Evolutionary conservation across 352 stramenopile genomes (phyloP), one percentile per base, ranked within the genome.

Genomic region (Phytophthora constricta): DNA sequence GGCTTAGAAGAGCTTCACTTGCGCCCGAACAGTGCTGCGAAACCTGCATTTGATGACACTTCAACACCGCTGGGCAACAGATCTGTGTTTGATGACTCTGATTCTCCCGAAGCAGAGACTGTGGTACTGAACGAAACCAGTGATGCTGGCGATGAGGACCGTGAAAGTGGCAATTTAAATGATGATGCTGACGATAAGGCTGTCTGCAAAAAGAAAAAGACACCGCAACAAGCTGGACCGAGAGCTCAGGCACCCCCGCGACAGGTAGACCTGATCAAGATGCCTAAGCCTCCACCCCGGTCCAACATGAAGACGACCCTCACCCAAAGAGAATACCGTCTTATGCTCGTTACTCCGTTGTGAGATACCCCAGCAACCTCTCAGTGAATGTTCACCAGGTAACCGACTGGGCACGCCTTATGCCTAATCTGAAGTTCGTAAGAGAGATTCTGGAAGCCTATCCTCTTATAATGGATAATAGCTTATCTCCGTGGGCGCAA

Each of bases 401-500:
- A 2, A 10, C 60, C 0, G 1, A n/a, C 3, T 63, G 46, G 52
- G 37, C 52, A 34, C 31, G 52, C 9, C 39, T 53, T 27, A 58
- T 53, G 1, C 16, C 46, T 2, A 63, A 63, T 26, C 19, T 69
- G 5, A 63, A 63, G 19, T 19, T 17, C 4, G 46, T 69, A 2
- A 23, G 49, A 9, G 37, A 64, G 5, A 69, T 69, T 22, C 25
- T 69, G 34, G 37, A 58, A 5, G 37, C 22, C 0, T 63, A 68
- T 49, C 52, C 42, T 10, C 33, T 68, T 11, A 55, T 62, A 17
- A 33, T 64, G 16, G 53, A 69, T 19, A 53, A 64, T n/a, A 5
- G 25, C 46, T 1, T 60, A 55, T 13, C 22, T 69, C 0, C 14
- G 46, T 7, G 26, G 16, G 23, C 33, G 37, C 2, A 56, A 23